phyloP scores from a whole-genome alignment of 169 alveolate genomes.

The Cryptosporidium ryanae region DNA sequence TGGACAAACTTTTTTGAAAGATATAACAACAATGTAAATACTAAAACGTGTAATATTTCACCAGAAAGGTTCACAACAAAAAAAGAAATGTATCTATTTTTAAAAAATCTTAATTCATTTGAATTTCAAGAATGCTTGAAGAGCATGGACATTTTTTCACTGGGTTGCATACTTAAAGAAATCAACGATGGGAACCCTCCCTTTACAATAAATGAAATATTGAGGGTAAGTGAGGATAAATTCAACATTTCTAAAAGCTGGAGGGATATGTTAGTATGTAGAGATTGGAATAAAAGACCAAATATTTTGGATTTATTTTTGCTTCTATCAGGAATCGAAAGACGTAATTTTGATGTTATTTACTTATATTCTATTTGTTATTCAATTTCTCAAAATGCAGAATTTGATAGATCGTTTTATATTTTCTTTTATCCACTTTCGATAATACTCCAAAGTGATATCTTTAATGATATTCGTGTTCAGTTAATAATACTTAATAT shows the following conservation, averaged over 20 bases:
- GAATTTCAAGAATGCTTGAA: not conserved
- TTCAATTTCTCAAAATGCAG: not conserved
- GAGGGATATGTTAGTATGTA: not conserved
- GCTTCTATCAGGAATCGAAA: not conserved
- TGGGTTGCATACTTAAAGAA: slow-evolving; percentile 49
- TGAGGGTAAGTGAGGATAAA: not conserved
- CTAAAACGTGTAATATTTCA: slow-evolving; percentile 14
- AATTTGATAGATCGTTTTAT: slow-evolving; percentile 22
- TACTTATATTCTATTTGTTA: not conserved
- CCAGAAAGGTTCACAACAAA: slow-evolving; percentile 51
- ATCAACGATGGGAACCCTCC: slow-evolving; percentile 13
- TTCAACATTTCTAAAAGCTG: not conserved
- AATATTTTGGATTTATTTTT: not conserved
- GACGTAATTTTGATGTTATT: not conserved
- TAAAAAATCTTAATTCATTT: not conserved
- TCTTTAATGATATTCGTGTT: slow-evolving; percentile 23
- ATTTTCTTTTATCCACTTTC: slow-evolving; percentile 60
- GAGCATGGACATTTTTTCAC: slow-evolving; percentile 55
- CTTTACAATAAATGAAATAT: slow-evolving; percentile 47
- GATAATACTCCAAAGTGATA: slow-evolving; percentile 19
- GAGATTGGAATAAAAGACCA: slow-evolving; percentile 5
- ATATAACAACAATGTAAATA: slow-evolving; percentile 1
- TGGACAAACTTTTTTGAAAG: slow-evolving; percentile 70
- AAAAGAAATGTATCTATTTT: not conserved
- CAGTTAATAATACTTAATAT: slow-evolving; percentile 28